Base-by-base conservation (phyloP, 805 yeast species). In the Monosporozyma yasuniensis region DNA sequence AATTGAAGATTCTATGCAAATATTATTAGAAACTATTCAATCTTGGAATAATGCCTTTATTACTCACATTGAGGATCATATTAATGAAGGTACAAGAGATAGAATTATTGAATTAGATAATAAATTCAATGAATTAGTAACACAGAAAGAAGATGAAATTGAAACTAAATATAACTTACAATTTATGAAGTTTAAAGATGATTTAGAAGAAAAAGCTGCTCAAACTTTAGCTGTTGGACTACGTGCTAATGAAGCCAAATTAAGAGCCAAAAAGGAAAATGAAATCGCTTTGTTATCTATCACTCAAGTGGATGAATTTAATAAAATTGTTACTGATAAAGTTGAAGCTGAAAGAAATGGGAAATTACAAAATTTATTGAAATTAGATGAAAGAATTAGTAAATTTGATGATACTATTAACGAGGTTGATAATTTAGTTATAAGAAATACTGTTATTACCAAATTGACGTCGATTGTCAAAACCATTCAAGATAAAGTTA, bases 281-380 rank as follows among this genome's bases (percentile, higher is more conserved):
- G 81, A 82, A 49, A 76, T 87, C 28, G 72, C 80, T 9, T 73
- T 84, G 63, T 79, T 83, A 50, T 78, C 87, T 59, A 71, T 82
- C 47, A 82, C 80, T 56, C 83, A 84, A 57, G 79, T 87, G 51
- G 77, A 81, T 56, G 81, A 79, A 61, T 81, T 86, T 64, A 78
- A 81, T 54, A 71, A 74, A 48, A 71, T 78, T 50, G 72, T 88
- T 45, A 64, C 74, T 44, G 75, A 77, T 49, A 76, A 76, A 52
- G 76, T 90, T 48, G 90, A 84, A 54, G 54, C 65, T 11, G 95
- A 85, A 73, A 82, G 98, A 69, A 74, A 82, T 54, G 87, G 89
- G 25, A 82, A 93, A 63, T 77, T 90, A 59, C 75, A 84, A 44
- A 75, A 83, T 59, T 74, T 93, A 60, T 75, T 76, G 32, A 78